phyloP scores from a whole-genome alignment of 1,284 basidiomycete species.

The Gomphus bonarii region DNA sequence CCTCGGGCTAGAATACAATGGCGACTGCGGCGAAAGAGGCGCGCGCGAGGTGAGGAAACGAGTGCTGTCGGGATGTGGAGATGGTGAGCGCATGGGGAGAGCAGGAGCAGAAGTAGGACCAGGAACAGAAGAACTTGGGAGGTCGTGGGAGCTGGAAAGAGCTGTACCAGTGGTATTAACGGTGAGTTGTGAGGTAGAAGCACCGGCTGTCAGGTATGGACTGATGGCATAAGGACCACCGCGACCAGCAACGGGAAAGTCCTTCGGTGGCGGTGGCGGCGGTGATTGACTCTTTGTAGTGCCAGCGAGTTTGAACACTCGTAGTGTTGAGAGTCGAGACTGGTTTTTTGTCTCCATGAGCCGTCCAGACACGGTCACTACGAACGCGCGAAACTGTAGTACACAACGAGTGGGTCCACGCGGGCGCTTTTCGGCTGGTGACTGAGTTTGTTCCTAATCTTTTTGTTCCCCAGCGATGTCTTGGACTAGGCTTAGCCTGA shows the following conservation, averaged over 20 bases:
- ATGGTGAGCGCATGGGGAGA: constrained; percentile 7
- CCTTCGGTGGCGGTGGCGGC: constrained; percentile 60
- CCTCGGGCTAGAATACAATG: too few relatives aligned
- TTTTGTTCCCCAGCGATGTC: too few relatives aligned
- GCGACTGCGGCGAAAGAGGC: neutral
- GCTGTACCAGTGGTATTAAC: constrained; percentile 26
- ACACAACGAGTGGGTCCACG: neutral
- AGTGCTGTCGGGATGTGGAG: constrained; percentile 8
- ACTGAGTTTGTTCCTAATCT: neutral
- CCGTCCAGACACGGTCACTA: neutral
- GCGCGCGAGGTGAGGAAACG: constrained; percentile 5
- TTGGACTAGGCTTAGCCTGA: too few relatives aligned
- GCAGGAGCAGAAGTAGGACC: too few relatives aligned
- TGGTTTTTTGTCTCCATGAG: constrained; percentile 19
- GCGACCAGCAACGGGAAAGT: constrained; percentile 31
- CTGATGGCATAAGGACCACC: constrained; percentile 10
- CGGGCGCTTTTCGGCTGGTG: neutral
- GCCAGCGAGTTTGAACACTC: constrained; percentile 39
- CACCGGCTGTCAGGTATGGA: constrained; percentile 15
- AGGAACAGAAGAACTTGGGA: neutral
- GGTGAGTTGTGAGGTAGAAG: constrained; percentile 38
- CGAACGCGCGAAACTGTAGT: neutral
- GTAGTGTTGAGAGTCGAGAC: constrained; percentile 52
- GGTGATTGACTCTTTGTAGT: constrained; percentile 23
- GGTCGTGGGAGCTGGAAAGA: neutral